Evolutionary conservation across 768 basidiomycete genomes (phyloP), one percentile per base, ranked within the genome.

Genomic region (Xerocomus potaroensis): DNA sequence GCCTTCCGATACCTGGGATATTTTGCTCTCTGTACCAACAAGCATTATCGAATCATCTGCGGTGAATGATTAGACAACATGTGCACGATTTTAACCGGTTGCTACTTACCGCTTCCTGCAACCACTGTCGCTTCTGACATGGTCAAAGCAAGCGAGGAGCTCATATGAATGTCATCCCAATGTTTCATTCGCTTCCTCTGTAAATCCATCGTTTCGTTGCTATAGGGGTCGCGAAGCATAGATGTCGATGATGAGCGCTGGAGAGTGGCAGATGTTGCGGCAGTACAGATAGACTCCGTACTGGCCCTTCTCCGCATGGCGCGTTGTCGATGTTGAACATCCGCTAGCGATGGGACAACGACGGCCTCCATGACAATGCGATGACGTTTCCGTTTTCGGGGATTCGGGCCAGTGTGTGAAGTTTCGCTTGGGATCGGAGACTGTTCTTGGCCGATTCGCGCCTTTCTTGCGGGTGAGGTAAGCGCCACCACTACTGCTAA

Each of bases 321-420:
- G 21, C 51, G 50, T 30, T 53, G 35, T 38, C 55, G 59, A 19
- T 51, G 55, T 22, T 48, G 49, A 26, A 70, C 41, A 15, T 66
- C 59, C 0, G 56, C 62, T 15, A 72, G 51, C 8, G 66, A 64
- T 11, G 76, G 75, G 38, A 78, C 69, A 39, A 74, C 73, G 11
- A 80, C 78, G 3, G 73, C 73, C 11, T 81, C 81, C 67, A 80
- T 62, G 49, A 77, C 54, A 5, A 71, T 56, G 26, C 78, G 63
- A 60, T 73, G 76, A 47, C 79, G 75, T 61, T 80, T 82, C 53
- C 59, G 65, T 34, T 62, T 65, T 11, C 53, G 50, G 1, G 55
- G 50, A 10, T 16, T 43, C 19, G 37, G 16, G 15, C 31, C 46
- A 2, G 42, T 39, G 26, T 43, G 49, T 18, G 49, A 45, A 26